phyloP scores from a whole-genome alignment of 139 green algal genomes.

The Volvox africanus region DNA sequence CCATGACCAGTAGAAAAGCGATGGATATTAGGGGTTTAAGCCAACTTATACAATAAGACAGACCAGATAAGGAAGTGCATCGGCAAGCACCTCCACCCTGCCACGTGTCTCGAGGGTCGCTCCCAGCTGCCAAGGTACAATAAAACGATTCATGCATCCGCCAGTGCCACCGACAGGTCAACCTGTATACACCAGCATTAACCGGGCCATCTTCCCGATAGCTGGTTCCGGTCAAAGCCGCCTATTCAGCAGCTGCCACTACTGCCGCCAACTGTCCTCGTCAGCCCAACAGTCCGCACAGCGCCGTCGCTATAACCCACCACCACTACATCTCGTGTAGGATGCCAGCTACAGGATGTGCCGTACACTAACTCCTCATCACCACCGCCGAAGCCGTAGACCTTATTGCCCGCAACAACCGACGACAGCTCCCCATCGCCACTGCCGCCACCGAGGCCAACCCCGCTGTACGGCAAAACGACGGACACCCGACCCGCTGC shows the following conservation, averaged over 20 bases:
- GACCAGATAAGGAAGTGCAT: too few species aligned
- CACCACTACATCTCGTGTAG: constrained; percentile 2
- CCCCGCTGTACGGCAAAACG: constrained; percentile 31
- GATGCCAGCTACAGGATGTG: constrained; percentile 28
- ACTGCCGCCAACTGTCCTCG: background rate
- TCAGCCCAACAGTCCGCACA: constrained; percentile 4
- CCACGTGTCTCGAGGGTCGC: too few species aligned
- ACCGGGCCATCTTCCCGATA: too few species aligned
- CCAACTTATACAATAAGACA: too few species aligned
- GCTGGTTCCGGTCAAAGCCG: too few species aligned
- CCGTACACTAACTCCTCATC: constrained; percentile 20
- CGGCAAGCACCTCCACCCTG: too few species aligned
- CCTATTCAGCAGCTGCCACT: background rate
- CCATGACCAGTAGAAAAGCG: too few species aligned
- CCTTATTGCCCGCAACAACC: background rate
- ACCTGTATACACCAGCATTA: too few species aligned
- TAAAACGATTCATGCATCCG: too few species aligned
- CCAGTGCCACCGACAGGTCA: too few species aligned
- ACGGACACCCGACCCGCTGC: constrained; percentile 20
- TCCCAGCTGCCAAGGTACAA: too few species aligned
- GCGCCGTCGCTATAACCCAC: constrained; percentile 44
- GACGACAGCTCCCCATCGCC: background rate
- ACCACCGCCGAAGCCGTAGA: background rate
- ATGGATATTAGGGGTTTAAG: too few species aligned
- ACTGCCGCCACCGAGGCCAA: background rate